Evolutionary conservation across 768 basidiomycete genomes (phyloP).

Genomic region (Trametes punicea): DNA sequence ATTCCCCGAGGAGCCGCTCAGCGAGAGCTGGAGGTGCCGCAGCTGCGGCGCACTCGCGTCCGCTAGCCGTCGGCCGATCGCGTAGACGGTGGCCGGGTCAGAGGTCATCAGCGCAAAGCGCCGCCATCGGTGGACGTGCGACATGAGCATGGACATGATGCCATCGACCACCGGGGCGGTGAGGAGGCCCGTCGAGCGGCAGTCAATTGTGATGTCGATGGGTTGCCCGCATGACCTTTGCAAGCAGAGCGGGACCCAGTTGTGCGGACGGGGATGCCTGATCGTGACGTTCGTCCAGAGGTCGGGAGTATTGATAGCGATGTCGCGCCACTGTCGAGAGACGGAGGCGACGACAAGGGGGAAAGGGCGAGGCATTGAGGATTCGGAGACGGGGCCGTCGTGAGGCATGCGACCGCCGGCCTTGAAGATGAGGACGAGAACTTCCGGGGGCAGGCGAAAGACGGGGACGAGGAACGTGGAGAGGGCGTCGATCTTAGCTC

Average conservation of each 20-base stretch:
- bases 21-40: conserved; percentile 21
- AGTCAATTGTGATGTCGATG: conserved; percentile 25
- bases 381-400: conserved; percentile 10
- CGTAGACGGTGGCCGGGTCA: conserved; percentile 15
- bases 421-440: conserved; percentile 23
- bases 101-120: conserved; percentile 21
- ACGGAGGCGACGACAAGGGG: conserved; percentile 23
- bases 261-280: conserved; percentile 15
- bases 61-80: conserved; percentile 17
- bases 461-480: conserved; percentile 24
- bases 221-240: conserved; percentile 14
- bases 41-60: conserved; percentile 16
- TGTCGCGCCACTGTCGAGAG: conserved; percentile 23
- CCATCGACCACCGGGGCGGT: conserved; percentile 14
- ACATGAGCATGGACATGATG: conserved; percentile 14
- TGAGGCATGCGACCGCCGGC: conserved; percentile 16
- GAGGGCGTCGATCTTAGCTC: conserved; percentile 22
- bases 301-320: conserved; percentile 18
- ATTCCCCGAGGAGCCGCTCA: conserved; percentile 20
- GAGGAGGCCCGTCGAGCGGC: conserved; percentile 14
- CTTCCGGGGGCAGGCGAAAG: conserved; percentile 22
- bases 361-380: conserved; percentile 12
- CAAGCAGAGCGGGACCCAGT: conserved; percentile 20
- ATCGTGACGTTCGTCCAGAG: conserved; percentile 25
- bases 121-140: conserved; percentile 22